A percentile compares a stretch with the other conserved stretches of the same genome.
phyloP scores from a whole-genome alignment of 169 alveolate species.

The Perkinsus olseni region DNA sequence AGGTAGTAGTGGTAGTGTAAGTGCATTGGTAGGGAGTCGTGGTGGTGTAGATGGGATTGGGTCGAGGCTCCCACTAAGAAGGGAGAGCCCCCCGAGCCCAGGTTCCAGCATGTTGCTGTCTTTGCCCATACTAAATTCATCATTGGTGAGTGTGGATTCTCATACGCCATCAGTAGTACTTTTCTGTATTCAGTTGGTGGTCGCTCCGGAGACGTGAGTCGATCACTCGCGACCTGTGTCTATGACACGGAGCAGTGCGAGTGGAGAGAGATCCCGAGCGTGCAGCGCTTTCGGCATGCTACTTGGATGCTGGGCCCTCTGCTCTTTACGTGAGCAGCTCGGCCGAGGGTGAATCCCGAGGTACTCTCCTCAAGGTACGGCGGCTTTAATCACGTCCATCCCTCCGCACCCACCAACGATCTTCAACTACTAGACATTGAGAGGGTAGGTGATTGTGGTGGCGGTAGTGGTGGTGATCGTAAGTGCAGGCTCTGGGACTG shows the following conservation, averaged over 20 bases:
- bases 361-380: slow-evolving; percentile 12
- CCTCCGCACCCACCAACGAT: slow-evolving; percentile 19
- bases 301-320: slow-evolving; percentile 44
- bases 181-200: not conserved
- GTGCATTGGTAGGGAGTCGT: not conserved
- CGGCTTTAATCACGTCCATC: slow-evolving; percentile 27
- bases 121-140: not conserved
- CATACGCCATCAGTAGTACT: not conserved
- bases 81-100: slow-evolving; percentile 73
- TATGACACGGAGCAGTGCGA: slow-evolving; percentile 87
- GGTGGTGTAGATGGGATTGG: slow-evolving; percentile 75
- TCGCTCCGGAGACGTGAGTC: slow-evolving; percentile 9
- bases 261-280: slow-evolving; percentile 72
- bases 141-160: not conserved
- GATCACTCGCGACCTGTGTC: slow-evolving; percentile 69
- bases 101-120: slow-evolving; percentile 70
- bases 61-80: slow-evolving; percentile 92
- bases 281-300: slow-evolving; percentile 72
- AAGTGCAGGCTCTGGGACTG: not conserved
- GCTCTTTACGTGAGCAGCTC: slow-evolving; percentile 5
- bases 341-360: too few species aligned
- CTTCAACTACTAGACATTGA: slow-evolving; percentile 12
- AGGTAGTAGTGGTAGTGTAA: slow-evolving; percentile 65
- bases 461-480: not conserved
- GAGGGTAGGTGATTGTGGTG: not conserved